Base-by-base conservation (phyloP, 108 stramenopile genomes). In the Fragilariopsis cylindrus region DNA sequence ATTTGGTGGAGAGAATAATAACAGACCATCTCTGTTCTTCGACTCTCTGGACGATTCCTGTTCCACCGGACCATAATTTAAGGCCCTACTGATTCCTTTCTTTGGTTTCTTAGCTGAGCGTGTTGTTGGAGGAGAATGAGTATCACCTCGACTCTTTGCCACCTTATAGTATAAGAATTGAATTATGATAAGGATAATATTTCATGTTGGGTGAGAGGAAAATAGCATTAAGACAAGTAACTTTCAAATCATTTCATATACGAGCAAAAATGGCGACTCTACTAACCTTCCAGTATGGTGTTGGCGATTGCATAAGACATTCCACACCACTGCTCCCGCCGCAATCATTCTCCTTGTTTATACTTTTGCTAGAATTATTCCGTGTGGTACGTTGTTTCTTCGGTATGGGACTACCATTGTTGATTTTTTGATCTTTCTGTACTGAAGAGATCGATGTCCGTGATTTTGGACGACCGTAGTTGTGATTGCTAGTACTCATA, bases 211-310 rank as follows among this genome's bases (percentile, higher is more conserved):
- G 41, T 53, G 13, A 44, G 48, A 77, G 16, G 7, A 16, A 41
- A 50, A 48, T 45, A 74, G 9, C n/a, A 70, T 16, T 15, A 74
- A 30, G 30, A 30, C 2, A 30, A 30, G 30, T 30, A 30, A 2
- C 30, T 30, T 30, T 30, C 30, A 30, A 30, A 30, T 30, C 2
- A 30, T 30, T 30, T 30, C 30, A 30, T 30, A 30, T 2, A 30
- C 2, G 30, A 30, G 30, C 30, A 39, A 21, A 5, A 16, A 5
- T 47, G 16, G 3, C 49, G 13, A 41, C 40, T 13, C 9, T 11
- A 46, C 71, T 52, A 39, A 80, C 80, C 78, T 86, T 86, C 81
- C 83, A 87, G 68, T 90, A 90, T n/a, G 89, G 89, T 19, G 87
- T 90, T 47, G 89, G 89, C 1, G 72, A 73, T 42, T 57, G 57